phyloP scores from a whole-genome alignment of 306 rosid species.

The Benincasa hispida region DNA sequence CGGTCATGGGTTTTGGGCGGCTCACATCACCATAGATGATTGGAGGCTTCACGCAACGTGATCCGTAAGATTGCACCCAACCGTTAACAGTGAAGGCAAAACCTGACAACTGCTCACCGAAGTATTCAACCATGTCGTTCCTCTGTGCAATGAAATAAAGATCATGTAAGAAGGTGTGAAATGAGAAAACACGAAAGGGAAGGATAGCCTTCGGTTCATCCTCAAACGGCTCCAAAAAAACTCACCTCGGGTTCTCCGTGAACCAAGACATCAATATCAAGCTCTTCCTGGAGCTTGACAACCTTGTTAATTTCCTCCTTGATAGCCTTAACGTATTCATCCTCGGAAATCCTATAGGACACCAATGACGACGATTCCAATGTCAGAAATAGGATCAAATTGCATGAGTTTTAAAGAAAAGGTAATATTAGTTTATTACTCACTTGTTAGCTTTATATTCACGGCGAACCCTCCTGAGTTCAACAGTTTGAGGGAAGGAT shows the following conservation, averaged over 20 bases:
- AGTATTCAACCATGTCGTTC: constrained; percentile 88
- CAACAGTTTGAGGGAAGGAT: constrained; percentile 73
- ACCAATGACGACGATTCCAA: background rate
- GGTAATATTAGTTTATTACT: background rate
- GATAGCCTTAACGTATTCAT: constrained; percentile 42
- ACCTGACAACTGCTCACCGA: constrained; percentile 80
- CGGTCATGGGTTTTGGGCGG: constrained; percentile 86
- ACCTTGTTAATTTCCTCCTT: constrained; percentile 68
- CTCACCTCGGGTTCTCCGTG: constrained; percentile 89
- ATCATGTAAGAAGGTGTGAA: background rate
- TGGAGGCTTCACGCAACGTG: constrained; percentile 79
- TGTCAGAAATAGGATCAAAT: background rate
- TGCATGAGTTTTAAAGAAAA: background rate
- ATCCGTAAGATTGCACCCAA: constrained; percentile 85
- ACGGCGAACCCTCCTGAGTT: constrained; percentile 62
- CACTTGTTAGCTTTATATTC: constrained; percentile 70
- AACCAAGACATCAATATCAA: constrained; percentile 81
- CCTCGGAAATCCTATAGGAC: constrained; percentile 50
- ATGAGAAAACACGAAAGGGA: background rate
- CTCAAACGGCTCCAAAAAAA: background rate
- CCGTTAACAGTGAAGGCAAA: constrained; percentile 82
- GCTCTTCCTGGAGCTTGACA: constrained; percentile 73
- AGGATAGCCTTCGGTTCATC: background rate
- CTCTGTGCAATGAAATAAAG: constrained; percentile 37
- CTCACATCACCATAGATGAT: constrained; percentile 82